Conservation (phyloP, 257 asterid genomes). For the Ballota nigra region DNA sequence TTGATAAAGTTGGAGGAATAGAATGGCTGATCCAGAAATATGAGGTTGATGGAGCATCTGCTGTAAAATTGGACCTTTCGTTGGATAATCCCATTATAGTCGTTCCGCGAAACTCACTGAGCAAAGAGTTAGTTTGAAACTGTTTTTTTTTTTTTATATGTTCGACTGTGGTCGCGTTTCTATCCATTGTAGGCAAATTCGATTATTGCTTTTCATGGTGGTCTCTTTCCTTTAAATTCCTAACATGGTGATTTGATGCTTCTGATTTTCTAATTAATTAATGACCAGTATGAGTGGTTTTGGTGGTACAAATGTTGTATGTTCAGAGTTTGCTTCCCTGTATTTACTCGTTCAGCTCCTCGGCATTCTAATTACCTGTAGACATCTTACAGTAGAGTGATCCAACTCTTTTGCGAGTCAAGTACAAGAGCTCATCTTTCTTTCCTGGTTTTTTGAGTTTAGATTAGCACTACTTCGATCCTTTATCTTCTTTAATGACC, state of each 20-base stretch:
- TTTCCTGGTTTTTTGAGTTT: slow-evolving; percentile 13
- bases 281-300: neutral
- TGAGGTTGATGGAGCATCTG: slow-evolving; percentile 97
- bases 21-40: slow-evolving; percentile 97
- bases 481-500: slow-evolving; percentile 16
- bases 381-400: slow-evolving; percentile 8
- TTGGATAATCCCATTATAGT: slow-evolving; percentile 89
- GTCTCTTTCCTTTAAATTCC: neutral
- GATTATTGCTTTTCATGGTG: slow-evolving; percentile 16
- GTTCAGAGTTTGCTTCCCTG: slow-evolving; percentile 10
- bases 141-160: slow-evolving; percentile 3
- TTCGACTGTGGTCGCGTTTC: slow-evolving; percentile 16
- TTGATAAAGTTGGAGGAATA: slow-evolving; percentile 97
- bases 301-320: slow-evolving; percentile 1
- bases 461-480: slow-evolving; percentile 2
- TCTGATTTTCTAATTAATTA: neutral
- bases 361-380: slow-evolving; percentile 9
- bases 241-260: neutral
- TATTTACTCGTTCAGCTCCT: neutral
- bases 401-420: slow-evolving; percentile 5
- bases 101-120: slow-evolving; percentile 83
- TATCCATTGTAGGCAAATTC: slow-evolving; percentile 10
- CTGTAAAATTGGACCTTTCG: slow-evolving; percentile 89
- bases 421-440: neutral
- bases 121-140: slow-evolving; percentile 78